These are phyloP conservation scores for Dictyostelium brefeldianum DNA, from an alignment of 78 protist genomes.

Conservation along the genomic window DNA sequence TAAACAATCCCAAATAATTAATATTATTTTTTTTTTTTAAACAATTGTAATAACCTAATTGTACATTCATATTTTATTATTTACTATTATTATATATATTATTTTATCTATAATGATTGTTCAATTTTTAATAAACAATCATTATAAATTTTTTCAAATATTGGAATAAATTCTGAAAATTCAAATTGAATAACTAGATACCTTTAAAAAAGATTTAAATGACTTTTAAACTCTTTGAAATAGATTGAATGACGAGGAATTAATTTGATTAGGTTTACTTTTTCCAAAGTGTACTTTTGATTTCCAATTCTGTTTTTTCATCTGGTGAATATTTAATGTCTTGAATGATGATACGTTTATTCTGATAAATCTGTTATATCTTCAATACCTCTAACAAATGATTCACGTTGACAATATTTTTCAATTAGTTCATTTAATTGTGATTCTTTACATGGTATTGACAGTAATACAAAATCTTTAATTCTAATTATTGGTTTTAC, in stretches of 20 bases:
- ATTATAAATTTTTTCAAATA: neutral
- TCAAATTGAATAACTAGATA: neutral
- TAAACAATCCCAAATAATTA: no score
- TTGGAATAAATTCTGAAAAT: neutral
- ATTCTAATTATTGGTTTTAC: neutral
- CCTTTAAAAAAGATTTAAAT: neutral
- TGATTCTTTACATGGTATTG: neutral
- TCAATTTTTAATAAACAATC: no score
- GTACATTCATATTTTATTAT: no score
- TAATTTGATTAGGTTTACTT: no score
- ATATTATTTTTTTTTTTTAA: no score
- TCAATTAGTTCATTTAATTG: neutral
- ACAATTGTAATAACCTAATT: no score
- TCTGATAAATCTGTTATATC: conserved; percentile 22
- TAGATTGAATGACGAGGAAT: neutral
- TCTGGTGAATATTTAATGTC: neutral
- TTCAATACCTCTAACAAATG: conserved; percentile 35
- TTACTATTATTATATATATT: no score
- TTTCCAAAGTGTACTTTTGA: no score
- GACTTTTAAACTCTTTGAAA: neutral
- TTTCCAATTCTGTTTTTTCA: no score
- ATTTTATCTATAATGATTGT: no score
- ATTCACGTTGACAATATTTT: neutral
- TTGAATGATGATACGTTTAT: neutral
- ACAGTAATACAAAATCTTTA: neutral